A percentile compares a stretch with the other conserved stretches of the same genome.
Conservation (phyloP, 1,284 basidiomycete species). For the Tremellales sp. region DNA sequence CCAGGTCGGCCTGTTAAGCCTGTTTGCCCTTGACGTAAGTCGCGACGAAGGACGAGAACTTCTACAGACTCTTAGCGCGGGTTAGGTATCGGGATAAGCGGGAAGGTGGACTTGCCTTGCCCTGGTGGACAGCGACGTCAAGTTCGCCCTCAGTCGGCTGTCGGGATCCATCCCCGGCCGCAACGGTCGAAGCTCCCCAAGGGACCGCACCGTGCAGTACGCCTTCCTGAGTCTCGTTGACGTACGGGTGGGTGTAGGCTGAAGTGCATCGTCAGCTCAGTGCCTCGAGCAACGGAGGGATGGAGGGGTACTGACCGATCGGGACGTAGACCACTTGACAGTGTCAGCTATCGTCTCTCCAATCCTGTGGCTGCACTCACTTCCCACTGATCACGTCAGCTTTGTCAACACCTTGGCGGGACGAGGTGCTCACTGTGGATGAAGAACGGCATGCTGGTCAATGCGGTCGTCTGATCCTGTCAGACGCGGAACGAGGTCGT, state of each 20-base stretch:
- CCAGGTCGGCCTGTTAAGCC: too few species aligned
- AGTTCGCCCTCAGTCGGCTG: slow-evolving; percentile 62
- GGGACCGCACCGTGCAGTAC: slow-evolving; percentile 66
- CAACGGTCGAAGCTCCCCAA: slow-evolving; percentile 66
- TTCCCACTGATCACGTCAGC: slow-evolving; percentile 9
- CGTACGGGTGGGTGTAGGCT: slow-evolving; percentile 59
- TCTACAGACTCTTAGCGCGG: slow-evolving; percentile 14
- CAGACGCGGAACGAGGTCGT: neutral
- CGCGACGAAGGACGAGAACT: slow-evolving; percentile 41
- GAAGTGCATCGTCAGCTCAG: neutral
- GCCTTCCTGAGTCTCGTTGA: slow-evolving; percentile 54
- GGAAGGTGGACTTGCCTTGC: slow-evolving; percentile 30
- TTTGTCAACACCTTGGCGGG: neutral
- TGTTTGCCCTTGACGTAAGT: slow-evolving; percentile 43
- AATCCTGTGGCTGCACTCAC: slow-evolving; percentile 2
- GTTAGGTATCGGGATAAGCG: neutral
- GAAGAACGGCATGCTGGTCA: slow-evolving; percentile 66
- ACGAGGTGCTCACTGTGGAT: slow-evolving; percentile 55
- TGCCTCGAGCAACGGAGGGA: neutral
- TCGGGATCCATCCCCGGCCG: slow-evolving; percentile 61
- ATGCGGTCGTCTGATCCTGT: slow-evolving; percentile 53
- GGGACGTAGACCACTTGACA: slow-evolving; percentile 58
- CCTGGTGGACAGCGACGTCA: slow-evolving; percentile 63
- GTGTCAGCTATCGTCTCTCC: slow-evolving; percentile 1
- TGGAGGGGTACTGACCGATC: slow-evolving; percentile 49